These are phyloP conservation scores for Salix viminalis DNA, from an alignment of 345 rosid species.

Conservation along the genomic window DNA sequence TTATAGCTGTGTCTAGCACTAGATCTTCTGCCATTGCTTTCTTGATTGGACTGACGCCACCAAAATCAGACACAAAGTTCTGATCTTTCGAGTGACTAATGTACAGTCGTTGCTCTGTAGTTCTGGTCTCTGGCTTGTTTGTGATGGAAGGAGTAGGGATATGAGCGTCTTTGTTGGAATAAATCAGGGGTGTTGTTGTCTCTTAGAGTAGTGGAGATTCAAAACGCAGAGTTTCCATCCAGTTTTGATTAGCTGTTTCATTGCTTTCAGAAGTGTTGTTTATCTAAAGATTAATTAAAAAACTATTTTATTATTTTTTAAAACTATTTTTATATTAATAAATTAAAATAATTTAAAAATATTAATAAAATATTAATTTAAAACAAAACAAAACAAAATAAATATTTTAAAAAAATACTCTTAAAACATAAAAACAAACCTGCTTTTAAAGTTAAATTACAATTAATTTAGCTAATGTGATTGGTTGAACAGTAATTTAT, in stretches of 20 bases:
- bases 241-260: neutral
- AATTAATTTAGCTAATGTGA: no score
- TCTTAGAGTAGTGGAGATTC: neutral
- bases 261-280: no score
- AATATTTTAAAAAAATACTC: no score
- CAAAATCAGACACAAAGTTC: neutral
- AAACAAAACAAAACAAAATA: no score
- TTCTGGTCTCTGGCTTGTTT: neutral
- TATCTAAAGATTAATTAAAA: no score
- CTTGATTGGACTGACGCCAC: neutral
- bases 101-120: neutral
- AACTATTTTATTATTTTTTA: no score
- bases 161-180: neutral
- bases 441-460: no score
- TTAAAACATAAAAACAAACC: no score
- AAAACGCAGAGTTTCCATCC: neutral
- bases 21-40: conserved; percentile 83
- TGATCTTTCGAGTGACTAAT: neutral
- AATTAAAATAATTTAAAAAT: no score
- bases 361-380: no score
- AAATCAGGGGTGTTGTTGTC: neutral
- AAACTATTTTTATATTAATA: no score
- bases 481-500: no score
- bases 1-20: conserved; percentile 90
- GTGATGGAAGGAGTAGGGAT: neutral